Base-by-base conservation (phyloP, 768 basidiomycete species). In the Podaxis pistillaris region DNA sequence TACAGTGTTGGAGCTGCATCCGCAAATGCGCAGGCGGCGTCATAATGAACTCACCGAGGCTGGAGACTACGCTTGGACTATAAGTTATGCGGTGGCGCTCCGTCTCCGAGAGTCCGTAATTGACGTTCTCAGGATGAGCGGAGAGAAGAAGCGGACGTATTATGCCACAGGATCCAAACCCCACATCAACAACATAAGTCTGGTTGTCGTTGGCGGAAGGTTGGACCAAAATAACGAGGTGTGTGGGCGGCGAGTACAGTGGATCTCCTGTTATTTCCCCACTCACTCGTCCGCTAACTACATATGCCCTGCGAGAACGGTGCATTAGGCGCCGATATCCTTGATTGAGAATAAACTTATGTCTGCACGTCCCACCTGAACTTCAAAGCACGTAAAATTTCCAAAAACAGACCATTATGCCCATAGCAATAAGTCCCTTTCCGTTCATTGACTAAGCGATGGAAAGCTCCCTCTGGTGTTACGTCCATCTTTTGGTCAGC, bases 171-270 rank as follows among this genome's bases (percentile, higher is more conserved):
- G 68, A 64, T 3, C 75, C 74, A 60, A 74, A 73, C 8, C 75
- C 74, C 5, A 70, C 73, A 63, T 76, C 74, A 13, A 73, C 71
- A 8, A 75, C 13, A 52, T 71, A 76, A 1, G 74, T 75, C 57
- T 67, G 56, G 56, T 71, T 73, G 49, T 67, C 69, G 22, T 68
- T 63, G n/a, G 26, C 38, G 19, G 63, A 67, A 1, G 74, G 75
- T 46, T 76, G 75, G 4, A 74, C 74, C 41, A 76, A 71, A 15
- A 74, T 53, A n/a, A 74, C 65, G 61, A 72, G 70, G 56, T 75
- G 75, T 4, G 57, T 56, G 17, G 66, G 62, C 13, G 66, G 26
- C 4, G 65, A 61, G 38, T 67, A 74, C 1, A 30, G 7, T 7
- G 63, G 12, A 28, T 33, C 38, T n/a, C 65, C 61, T 13, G 24